phyloP scores from a whole-genome alignment of 441 rosid genomes.

The Melastoma candidum region DNA sequence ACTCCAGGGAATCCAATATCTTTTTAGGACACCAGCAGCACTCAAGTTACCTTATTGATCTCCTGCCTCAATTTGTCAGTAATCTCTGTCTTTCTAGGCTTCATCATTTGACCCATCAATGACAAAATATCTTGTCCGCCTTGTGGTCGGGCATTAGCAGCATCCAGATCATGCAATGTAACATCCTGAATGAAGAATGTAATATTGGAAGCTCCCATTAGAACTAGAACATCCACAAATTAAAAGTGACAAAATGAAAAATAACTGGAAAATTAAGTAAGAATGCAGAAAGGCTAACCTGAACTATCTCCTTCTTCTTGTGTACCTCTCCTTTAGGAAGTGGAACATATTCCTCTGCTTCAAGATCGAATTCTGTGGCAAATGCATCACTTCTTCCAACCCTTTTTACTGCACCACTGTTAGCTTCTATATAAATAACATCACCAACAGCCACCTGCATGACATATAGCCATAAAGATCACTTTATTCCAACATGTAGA shows the following conservation, averaged over 20 bases:
- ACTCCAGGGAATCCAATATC: too few species aligned
- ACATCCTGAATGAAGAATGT: constrained; percentile 53
- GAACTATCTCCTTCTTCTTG: constrained; percentile 97
- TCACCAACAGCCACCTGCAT: constrained; percentile 92
- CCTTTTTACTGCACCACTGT: constrained; percentile 95
- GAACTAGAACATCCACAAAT: background rate
- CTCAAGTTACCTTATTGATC: constrained; percentile 64
- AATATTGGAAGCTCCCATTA: background rate
- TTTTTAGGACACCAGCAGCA: too few species aligned
- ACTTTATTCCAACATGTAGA: too few species aligned
- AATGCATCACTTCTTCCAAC: constrained; percentile 97
- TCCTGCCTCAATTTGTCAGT: constrained; percentile 95
- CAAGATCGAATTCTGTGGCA: constrained; percentile 95
- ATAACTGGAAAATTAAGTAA: background rate
- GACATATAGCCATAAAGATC: constrained; percentile 3
- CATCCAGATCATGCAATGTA: constrained; percentile 94
- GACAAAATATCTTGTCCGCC: constrained; percentile 98
- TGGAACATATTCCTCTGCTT: constrained; percentile 98
- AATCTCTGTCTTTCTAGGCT: constrained; percentile 91
- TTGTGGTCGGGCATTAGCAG: constrained; percentile 98
- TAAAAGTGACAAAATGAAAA: background rate
- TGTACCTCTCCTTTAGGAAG: constrained; percentile 99
- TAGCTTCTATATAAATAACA: constrained; percentile 95
- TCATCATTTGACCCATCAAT: constrained; percentile 98
- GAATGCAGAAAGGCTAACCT: constrained; percentile 34